phyloP scores from a whole-genome alignment of 768 basidiomycete genomes.

The Amanita pallidorosea region DNA sequence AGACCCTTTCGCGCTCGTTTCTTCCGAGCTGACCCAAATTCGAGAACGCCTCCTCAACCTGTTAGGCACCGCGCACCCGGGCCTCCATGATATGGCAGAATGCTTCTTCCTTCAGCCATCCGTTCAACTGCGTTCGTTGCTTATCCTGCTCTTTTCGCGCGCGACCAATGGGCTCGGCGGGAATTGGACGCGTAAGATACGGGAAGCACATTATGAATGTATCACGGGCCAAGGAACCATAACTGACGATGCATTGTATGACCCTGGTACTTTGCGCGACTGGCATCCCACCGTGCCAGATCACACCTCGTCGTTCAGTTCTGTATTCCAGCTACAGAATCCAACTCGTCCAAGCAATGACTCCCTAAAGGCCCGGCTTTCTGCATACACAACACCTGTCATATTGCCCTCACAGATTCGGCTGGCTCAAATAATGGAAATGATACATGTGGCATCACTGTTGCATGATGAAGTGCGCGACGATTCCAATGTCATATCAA shows the following conservation, averaged over 20 bases:
- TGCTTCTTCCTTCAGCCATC: constrained; percentile 88
- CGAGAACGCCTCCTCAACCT: constrained; percentile 64
- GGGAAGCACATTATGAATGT: constrained; percentile 50
- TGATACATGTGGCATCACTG: constrained; percentile 93
- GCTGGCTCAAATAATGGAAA: constrained; percentile 93
- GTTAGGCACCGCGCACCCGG: constrained; percentile 83
- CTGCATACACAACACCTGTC: constrained; percentile 19
- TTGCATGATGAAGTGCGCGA: constrained; percentile 90
- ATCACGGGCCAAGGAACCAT: constrained; percentile 40
- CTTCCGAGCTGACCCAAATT: constrained; percentile 61
- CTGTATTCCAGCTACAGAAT: constrained; percentile 39
- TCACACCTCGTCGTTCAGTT: constrained; percentile 56
- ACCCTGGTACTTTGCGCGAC: constrained; percentile 78
- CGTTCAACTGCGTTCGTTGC: constrained; percentile 82
- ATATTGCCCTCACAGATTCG: constrained; percentile 85
- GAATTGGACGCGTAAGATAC: constrained; percentile 47
- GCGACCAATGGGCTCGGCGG: constrained; percentile 87
- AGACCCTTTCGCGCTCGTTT: constrained; percentile 65
- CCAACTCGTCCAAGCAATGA: constrained; percentile 10
- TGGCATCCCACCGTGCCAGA: constrained; percentile 85
- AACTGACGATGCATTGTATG: constrained; percentile 72
- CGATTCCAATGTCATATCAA: constrained; percentile 44
- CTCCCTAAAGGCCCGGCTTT: constrained; percentile 14
- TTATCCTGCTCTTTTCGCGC: constrained; percentile 82
- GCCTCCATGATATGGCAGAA: constrained; percentile 77